Evolutionary conservation across 2,329 filamentous ascomycete species (phyloP), one percentile per base, ranked within the genome.

Genomic region (Neurospora crassa): DNA sequence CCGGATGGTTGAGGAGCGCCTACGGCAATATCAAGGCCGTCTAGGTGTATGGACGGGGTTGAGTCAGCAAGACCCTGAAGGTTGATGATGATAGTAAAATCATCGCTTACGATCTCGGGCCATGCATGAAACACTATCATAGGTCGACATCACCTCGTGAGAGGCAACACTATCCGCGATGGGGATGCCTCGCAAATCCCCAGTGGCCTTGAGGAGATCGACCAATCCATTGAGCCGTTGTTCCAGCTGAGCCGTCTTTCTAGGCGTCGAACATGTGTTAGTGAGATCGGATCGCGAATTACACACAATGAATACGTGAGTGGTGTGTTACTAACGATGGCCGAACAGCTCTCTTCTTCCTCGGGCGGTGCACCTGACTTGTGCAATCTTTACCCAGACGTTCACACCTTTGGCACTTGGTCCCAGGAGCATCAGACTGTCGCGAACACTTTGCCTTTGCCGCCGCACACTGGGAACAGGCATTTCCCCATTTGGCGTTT

Each of bases 381-480:
- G 53, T 63, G 53, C 53, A 63, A 18, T 63, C 53, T 34, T 63
- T 63, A 11, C 53, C 29, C 53, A 63, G 3, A n/a, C 53, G 53
- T 11, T 34, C 53, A 63, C 53, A 74, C 70, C 73, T 72, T n/a
- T 72, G 68, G 40, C 73, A 74, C 29, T 74, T 74, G 6, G 70
- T 68, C 8, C 69, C 53, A 20, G 67, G 68, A 18, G 10, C 59
- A 20, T 41, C 42, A 12, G 69, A 70, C 18, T 70, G 72, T 37
- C 73, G 70, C 11, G 72, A 74, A 53, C 73, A 74, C 40, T 74
- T 74, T 67, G 73, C 72, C 29, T 74, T 74, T 11, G 73, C 73
- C 40, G 70, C 68, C 10, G 73, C 72, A 63, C 73, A 74, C 40
- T 74, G 71, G n/a, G 73, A 70, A 41, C 73, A 74, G 4, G 73